A percentile compares a stretch with the other conserved stretches of the same genome.
Conservation (phyloP, 139 green algal species). For the Nannochloris sp. region DNA sequence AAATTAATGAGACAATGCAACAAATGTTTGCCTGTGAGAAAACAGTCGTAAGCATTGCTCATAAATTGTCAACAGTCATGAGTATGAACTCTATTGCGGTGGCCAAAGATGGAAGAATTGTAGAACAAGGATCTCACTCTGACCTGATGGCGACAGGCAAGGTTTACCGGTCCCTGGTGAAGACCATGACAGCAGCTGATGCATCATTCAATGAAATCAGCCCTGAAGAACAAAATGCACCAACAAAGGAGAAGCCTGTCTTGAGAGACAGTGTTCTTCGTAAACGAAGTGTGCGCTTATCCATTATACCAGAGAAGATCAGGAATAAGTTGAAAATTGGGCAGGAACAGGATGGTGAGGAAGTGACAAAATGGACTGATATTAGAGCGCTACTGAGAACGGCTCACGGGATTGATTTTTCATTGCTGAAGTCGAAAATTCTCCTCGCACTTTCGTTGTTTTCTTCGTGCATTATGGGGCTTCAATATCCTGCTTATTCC, state of each 20-base stretch:
- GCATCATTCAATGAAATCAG: background rate
- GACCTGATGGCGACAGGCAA: constrained; percentile 26
- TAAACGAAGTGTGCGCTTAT: background rate
- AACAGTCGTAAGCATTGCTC: constrained; percentile 55
- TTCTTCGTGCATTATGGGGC: constrained; percentile 37
- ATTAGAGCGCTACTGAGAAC: too few relatives aligned
- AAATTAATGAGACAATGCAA: constrained; percentile 38
- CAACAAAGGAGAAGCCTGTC: background rate
- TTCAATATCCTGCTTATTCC: constrained; percentile 50
- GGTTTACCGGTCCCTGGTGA: constrained; percentile 37
- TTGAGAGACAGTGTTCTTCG: background rate
- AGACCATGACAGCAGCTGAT: background rate
- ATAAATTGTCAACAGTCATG: constrained; percentile 61
- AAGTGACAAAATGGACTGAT: too few relatives aligned
- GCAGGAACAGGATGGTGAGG: too few relatives aligned
- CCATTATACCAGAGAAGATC: background rate
- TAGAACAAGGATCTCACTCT: constrained; percentile 40
- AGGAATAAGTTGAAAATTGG: constrained; percentile 2
- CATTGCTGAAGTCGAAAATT: too few relatives aligned
- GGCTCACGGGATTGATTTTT: too few relatives aligned
- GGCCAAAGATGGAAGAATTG: constrained; percentile 33
- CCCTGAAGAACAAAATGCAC: background rate
- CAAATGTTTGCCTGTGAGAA: constrained; percentile 31
- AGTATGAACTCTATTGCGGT: constrained; percentile 47
- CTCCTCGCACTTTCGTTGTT: constrained; percentile 13